Evolutionary conservation across 345 rosid species (phyloP), one percentile per base, ranked within the genome.

Genomic region (Syzygium oleosum): DNA sequence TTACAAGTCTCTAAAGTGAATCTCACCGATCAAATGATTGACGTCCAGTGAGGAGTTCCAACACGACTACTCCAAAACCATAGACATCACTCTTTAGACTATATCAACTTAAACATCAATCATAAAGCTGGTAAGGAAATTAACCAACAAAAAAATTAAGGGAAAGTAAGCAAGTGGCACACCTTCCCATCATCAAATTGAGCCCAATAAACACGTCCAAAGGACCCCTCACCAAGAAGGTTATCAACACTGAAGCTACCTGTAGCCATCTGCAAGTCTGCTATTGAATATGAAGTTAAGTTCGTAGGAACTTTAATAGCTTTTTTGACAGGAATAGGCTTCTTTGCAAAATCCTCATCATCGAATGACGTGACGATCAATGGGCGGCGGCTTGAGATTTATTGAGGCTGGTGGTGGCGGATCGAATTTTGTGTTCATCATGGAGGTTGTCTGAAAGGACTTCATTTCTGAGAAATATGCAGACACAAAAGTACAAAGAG

Each of bases 171-270:
- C 79, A 34, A 55, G 80, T 9, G 51, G 61, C 29, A 21, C 90
- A 98, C 99, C 98, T 94, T 98, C 78, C 98, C 98, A 87, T 95
- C 94, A 89, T 92, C 94, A 90, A 98, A 94, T 73, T 94, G 97
- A 87, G 99, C 99, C 92, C 96, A 95, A 92, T 96, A 98, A 56
- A 98, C 99, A 89, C 98, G 96, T 65, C 99, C 99, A 92, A 98
- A 98, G 90, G 93, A 94, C 53, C 99, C 99, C 91, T 96, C 99
- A 19, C 99, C 99, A 52, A 98, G 96, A 91, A 97, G 96, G 91
- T 94, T 92, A 85, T 98, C 98, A 51, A 93, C 85, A 86, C 89
- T 94, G 94, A 98, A 98, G 93, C 99, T 96, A 80, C 95, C 97
- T n/a, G 99, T 98, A 86, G 97, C 96, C 89, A 97, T 92, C 92